Base-by-base conservation (phyloP, 768 basidiomycete genomes). In the Serendipita sp. region DNA sequence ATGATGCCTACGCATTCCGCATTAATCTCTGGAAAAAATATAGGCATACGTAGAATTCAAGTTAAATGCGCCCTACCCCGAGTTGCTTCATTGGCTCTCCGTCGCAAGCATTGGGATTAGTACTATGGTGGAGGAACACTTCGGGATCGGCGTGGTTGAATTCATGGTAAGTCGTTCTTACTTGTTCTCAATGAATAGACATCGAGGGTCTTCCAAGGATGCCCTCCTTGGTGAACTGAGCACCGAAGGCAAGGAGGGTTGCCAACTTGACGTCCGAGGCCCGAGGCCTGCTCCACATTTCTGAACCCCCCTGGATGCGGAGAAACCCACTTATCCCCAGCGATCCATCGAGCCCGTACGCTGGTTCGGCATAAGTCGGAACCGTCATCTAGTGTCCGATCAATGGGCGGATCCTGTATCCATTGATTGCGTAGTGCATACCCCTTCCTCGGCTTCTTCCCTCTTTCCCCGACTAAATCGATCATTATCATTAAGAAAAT, bases 61-160 rank as follows among this genome's bases (percentile, higher is more conserved):
- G 13, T 79, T 95, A 44, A 98, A 98, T 66, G 90, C 88, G 0
- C 75, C 87, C 3, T 97, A 87, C 66, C 70, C 82, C 0, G 79
- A 78, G 28, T 78, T 97, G 64, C 78, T 92, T 2, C 69, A 72
- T 3, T 84, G 86, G 79, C 76, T 99, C 1, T 82, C 85, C 4
- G 74, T 74, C 48, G 83, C 92, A 1, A 88, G 85, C 65, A 79
- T 97, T 16, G 94, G 95, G 0, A 70, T 98, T 26, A 94, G 90
- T 69, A 96, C 95, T 14, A 99, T 99, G 95, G 81, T 92, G 0
- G 93, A 98, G 69, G 95, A 99, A 72, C 95, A 99, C 71, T 99
- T 98, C 65, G 95, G 96, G 2, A 98, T 99, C 71, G 96, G 93
- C 67, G 79, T 99, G 41, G 95, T 99, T 5, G 95, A 99, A 71